Base-by-base conservation (phyloP, 2,329 filamentous ascomycete genomes). In the Diaporthe sp. region DNA sequence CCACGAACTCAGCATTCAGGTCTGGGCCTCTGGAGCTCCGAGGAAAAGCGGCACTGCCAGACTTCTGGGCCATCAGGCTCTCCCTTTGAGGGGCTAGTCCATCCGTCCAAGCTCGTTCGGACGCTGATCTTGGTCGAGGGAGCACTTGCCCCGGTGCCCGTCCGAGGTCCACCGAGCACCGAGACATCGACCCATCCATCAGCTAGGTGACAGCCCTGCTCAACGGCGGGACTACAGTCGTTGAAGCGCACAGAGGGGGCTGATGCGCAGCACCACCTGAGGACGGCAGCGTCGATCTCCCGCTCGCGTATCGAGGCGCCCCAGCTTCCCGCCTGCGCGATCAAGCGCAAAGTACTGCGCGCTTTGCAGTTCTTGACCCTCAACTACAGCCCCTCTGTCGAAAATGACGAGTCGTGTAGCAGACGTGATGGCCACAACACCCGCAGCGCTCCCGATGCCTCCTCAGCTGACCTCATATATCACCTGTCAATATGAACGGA, bases 101-200 rank as follows among this genome's bases (percentile, higher is more conserved):
- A 22, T 31, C 17, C 22, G 25, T 25, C 57, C 49, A 39, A 51
- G 22, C 44, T 51, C 49, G 59, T 39, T 62, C 28, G 58, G 49
- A 61, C 42, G 58, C 25, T 53, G 71, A 65, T 73, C 55, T 39
- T 62, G 51, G 55, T 46, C 61, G 58, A 73, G 59, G 58, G 69
- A 72, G 69, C 44, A 49, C 51, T 19, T 19, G 39, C 15, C 19
- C 57, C 57, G 15, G 34, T 22, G 15, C 19, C 42, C 42, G 55
- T 51, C 69, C 53, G 34, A 65, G 34, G 15, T 57, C 44, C 46
- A 62, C 59, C 59, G 71, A 65, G 51, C 46, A 42, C 71, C 58
- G 71, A 73, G 71, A 65, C 58, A 73, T 55, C 71, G 46, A 65
- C 49, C 34, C 58, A 73, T 73, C 58, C 59, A 65, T 28, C 57